A percentile compares a stretch with the other conserved stretches of the same genome.
Evolutionary conservation across 2,329 filamentous ascomycete species (phyloP).

Genomic region (Fusarium hainanense): DNA sequence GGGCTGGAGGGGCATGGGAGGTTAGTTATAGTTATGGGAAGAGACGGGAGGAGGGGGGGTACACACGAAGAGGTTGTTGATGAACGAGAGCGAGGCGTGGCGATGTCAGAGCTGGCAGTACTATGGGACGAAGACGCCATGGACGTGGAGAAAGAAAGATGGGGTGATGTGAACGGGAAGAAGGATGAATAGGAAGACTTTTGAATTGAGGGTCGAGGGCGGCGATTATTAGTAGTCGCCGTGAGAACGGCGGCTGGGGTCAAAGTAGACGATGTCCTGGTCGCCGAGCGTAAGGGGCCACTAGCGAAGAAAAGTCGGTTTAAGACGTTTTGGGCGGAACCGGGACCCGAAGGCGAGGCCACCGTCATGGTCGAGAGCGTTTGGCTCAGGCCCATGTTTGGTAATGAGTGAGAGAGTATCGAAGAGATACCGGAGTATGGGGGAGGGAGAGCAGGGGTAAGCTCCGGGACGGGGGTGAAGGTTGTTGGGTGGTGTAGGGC

Average conservation of each 20-base stretch:
- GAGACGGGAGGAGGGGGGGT: slow-evolving; percentile 56
- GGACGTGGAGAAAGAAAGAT: slow-evolving; percentile 41
- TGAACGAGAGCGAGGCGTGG: slow-evolving; percentile 61
- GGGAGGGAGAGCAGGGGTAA: slow-evolving; percentile 34
- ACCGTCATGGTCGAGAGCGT: slow-evolving; percentile 45
- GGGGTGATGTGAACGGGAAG: slow-evolving; percentile 41
- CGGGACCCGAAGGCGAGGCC: slow-evolving; percentile 44
- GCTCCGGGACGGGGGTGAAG: slow-evolving; percentile 24
- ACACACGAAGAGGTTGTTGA: slow-evolving; percentile 61
- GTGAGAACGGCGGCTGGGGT: slow-evolving; percentile 28
- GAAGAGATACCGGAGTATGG: slow-evolving; percentile 40
- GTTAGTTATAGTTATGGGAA: slow-evolving; percentile 59
- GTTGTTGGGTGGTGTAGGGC: slow-evolving; percentile 34
- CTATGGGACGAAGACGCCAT: slow-evolving; percentile 54
- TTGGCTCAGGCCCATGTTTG: slow-evolving; percentile 45
- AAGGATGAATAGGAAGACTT: slow-evolving; percentile 42
- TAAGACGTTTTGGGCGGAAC: slow-evolving; percentile 48
- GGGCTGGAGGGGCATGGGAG: slow-evolving; percentile 63
- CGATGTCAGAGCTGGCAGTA: slow-evolving; percentile 62
- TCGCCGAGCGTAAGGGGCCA: slow-evolving; percentile 44
- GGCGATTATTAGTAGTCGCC: slow-evolving; percentile 48
- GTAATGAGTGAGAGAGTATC: slow-evolving; percentile 32
- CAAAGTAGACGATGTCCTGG: slow-evolving; percentile 44
- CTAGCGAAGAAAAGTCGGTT: slow-evolving; percentile 52
- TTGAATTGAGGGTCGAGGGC: slow-evolving; percentile 43